Evolutionary conservation across 805 yeast genomes (phyloP).

Genomic region (Yamadazyma tumulicola): DNA sequence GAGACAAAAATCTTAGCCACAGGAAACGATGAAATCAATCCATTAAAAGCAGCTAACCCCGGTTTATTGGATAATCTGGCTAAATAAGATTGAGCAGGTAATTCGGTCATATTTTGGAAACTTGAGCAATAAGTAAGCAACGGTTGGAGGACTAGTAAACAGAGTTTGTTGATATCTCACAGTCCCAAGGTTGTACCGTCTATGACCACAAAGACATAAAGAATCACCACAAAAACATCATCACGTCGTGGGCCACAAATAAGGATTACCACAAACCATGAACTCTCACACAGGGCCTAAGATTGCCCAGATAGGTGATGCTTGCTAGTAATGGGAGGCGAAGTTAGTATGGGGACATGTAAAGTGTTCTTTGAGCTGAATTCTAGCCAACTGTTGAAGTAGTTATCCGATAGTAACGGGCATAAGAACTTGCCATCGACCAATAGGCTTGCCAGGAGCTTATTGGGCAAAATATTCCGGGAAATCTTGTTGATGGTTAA

Average conservation of each 20-base stretch:
- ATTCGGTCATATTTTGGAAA: conserved; percentile 17
- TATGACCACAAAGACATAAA: too few relatives aligned
- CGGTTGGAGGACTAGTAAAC: too few relatives aligned
- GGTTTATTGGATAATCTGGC: conserved; percentile 51
- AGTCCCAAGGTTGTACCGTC: too few relatives aligned
- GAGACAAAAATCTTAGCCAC: conserved; percentile 55
- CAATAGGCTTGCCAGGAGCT: conserved; percentile 20
- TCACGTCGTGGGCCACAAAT: too few relatives aligned
- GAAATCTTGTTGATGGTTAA: conserved; percentile 7
- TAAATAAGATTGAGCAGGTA: conserved; percentile 46
- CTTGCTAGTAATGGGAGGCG: conserved; percentile 26
- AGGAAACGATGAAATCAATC: conserved; percentile 57
- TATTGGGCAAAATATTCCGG: conserved; percentile 17
- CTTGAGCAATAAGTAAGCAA: too few relatives aligned
- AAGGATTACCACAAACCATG: too few relatives aligned
- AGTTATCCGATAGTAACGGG: conserved; percentile 26
- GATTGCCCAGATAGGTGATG: conserved; percentile 1
- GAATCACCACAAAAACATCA: too few relatives aligned
- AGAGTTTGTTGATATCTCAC: too few relatives aligned
- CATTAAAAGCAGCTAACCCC: conserved; percentile 56
- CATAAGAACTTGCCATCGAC: conserved; percentile 8
- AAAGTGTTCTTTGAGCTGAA: conserved; percentile 15
- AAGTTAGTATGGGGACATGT: conserved; percentile 27
- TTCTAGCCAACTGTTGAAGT: conserved; percentile 26
- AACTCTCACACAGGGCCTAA: too few relatives aligned